Evolutionary conservation across 176 grass and related monocot genomes (phyloP).

Genomic region (Avena atlantica): DNA sequence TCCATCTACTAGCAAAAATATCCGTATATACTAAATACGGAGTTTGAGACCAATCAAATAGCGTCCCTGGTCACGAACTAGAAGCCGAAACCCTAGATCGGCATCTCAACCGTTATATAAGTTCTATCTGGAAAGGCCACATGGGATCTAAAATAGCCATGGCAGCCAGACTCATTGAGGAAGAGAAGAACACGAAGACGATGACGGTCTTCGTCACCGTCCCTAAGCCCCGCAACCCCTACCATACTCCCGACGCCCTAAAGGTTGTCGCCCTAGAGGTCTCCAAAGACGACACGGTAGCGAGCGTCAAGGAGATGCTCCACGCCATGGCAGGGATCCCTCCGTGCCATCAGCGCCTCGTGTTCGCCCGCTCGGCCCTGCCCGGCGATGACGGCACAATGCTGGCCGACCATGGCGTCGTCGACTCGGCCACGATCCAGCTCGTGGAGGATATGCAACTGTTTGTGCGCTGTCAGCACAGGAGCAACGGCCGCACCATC

Average conservation of each 20-base stretch:
- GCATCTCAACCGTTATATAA: neutral
- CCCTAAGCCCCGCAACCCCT: no score
- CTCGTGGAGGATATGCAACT: neutral
- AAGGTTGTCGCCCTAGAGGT: neutral
- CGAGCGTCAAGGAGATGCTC: neutral
- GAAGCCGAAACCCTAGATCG: neutral
- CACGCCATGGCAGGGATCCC: neutral
- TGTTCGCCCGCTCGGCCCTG: neutral
- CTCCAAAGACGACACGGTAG: neutral
- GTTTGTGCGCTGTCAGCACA: neutral
- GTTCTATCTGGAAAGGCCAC: no score
- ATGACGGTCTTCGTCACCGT: no score
- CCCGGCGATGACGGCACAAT: neutral
- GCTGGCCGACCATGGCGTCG: neutral
- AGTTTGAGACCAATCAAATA: no score
- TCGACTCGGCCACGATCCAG: neutral
- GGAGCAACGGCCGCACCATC: neutral
- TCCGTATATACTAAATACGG: no score
- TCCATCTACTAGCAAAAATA: no score
- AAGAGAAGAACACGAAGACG: no score
- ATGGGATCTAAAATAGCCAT: no score
- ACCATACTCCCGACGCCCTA: no score
- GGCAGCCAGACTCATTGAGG: no score
- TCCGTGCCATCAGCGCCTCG: neutral
- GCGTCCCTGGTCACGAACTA: no score